phyloP scores from a whole-genome alignment of 345 rosid species.

The Kandelia obovata region DNA sequence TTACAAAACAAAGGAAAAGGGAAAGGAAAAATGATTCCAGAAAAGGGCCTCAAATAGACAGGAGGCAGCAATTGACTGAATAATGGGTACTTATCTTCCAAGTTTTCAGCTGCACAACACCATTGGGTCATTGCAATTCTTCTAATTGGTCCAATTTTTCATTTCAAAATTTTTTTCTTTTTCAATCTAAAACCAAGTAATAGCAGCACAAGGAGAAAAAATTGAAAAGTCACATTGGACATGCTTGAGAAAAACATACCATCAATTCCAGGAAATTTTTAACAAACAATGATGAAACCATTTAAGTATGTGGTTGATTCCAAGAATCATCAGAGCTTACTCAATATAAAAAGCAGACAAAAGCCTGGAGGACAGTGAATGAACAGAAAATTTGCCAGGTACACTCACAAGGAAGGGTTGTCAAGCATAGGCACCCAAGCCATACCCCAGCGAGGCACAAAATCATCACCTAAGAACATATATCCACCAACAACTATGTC shows the following conservation, averaged over 20 bases:
- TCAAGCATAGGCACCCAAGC: constrained; percentile 81
- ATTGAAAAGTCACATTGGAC: neutral
- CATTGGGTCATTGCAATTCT: neutral
- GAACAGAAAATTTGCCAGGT: constrained; percentile 13
- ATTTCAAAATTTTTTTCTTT: too few relatives aligned
- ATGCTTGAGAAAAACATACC: neutral
- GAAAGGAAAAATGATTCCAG: neutral
- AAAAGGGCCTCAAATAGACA: neutral
- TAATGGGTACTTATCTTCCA: neutral
- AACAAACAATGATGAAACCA: neutral
- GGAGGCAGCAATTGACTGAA: neutral
- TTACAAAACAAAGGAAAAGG: neutral
- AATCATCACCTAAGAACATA: constrained; percentile 85
- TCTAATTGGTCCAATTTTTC: neutral
- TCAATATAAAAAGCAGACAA: neutral
- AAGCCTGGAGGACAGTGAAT: constrained; percentile 2
- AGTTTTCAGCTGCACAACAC: neutral
- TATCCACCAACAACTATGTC: constrained; percentile 62
- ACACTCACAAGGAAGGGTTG: constrained; percentile 55
- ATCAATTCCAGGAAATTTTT: too few relatives aligned
- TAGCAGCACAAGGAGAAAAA: neutral
- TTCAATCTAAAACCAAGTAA: neutral
- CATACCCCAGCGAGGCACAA: constrained; percentile 66
- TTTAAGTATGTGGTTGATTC: neutral
- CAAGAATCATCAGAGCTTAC: neutral